Evolutionary conservation across 345 rosid genomes (phyloP), one percentile per base, ranked within the genome.

Genomic region (Punica granatum): DNA sequence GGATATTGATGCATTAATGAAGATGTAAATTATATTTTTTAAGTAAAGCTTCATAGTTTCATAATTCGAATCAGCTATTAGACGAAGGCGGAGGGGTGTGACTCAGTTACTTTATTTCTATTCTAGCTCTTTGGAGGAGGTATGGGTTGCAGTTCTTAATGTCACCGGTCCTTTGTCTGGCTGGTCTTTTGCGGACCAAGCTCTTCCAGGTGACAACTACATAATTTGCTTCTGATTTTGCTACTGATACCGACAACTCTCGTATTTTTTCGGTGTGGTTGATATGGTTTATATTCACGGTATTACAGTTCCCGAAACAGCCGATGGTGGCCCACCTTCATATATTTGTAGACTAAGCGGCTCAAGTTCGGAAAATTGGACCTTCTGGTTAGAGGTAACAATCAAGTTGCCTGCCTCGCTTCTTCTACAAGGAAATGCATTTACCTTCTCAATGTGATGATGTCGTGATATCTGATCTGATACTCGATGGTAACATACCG

Each of bases 141-240:
- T 94, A 25, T 94, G 98, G 96, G 97, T 91, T 72, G 76, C 96
- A 60, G 93, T 89, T 66, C 84, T 94, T 60, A 94, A 94, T 78
- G 82, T 94, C 71, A 92, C 97, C 0, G 98, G 99, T 1, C 98
- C 99, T 54, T 79, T 94, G 75, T 86, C 96, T 14, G 78, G 82
- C 74, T 94, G 99, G 99, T 94, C 99, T 61, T 86, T 94, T 33
- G 96, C 99, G 25, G 92, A 89, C 70, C 77, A 83, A 25, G 80
- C 63, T 70, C 85, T 82, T 75, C 87, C 99, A 79, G 93, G 96
- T 91, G 56, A 3, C 4, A 41, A 59, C 34, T 54, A 60, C 61
- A 56, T 28, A 4, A 14, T 56, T 1, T 56, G 33, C 32, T 26
- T 28, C 26, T 56, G 34, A 56, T 15, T 26, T 56, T 32, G 59